phyloP scores from a whole-genome alignment of 148 eudicot genomes.

The Rhododendron molle region DNA sequence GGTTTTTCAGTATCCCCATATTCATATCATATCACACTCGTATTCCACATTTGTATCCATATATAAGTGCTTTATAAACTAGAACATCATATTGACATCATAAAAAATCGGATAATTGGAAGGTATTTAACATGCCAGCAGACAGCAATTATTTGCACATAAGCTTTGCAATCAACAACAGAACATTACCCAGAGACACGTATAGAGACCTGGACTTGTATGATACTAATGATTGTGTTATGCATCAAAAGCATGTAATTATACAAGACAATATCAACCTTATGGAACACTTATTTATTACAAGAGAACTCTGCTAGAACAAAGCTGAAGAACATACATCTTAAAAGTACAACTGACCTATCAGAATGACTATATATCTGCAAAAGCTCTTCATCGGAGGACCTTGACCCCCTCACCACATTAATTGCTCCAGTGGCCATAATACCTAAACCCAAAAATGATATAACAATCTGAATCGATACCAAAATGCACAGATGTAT shows the following conservation, averaged over 20 bases:
- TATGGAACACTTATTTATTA: not conserved
- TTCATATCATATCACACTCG: not conserved
- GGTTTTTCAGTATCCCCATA: not conserved
- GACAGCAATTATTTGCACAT: not conserved
- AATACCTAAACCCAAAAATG: conserved; percentile 45
- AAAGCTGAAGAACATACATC: not conserved
- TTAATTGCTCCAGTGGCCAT: conserved; percentile 97
- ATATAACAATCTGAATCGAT: not conserved
- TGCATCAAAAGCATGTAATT: not conserved
- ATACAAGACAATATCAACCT: not conserved
- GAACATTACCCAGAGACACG: not conserved
- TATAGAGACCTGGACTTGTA: not conserved
- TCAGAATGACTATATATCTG: conserved; percentile 91
- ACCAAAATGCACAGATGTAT: not conserved
- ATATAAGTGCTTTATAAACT: no score
- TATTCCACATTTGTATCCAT: not conserved
- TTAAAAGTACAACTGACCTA: conserved; percentile 45
- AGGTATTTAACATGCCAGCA: not conserved
- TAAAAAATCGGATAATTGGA: not conserved
- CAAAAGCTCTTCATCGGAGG: conserved; percentile 84
- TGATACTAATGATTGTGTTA: not conserved
- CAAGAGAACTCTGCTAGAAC: not conserved
- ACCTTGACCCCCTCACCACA: conserved; percentile 94
- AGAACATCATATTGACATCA: not conserved
- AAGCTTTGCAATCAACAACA: not conserved